Percentiles rank a stretch among this genome's conserved stretches.
phyloP scores from a whole-genome alignment of 23 red algal species.

The Agarophyton chilense region DNA sequence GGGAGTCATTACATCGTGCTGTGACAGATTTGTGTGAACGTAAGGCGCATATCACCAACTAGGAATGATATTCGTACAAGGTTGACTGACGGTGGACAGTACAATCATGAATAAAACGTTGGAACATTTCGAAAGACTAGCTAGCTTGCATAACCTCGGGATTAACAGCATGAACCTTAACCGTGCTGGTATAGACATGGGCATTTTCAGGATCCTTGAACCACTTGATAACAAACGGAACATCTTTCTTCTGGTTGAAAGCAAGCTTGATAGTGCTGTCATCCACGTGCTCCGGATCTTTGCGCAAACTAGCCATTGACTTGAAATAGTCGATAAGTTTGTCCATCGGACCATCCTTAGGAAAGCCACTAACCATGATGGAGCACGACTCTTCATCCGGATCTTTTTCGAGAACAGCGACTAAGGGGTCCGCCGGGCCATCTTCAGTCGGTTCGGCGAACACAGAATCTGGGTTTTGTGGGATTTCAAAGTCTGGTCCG shows the following conservation, averaged over 20 bases:
- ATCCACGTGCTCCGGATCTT: conserved; percentile 27
- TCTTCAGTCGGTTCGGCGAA: conserved; percentile 32
- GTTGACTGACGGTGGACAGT: not conserved
- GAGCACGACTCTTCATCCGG: conserved; percentile 57
- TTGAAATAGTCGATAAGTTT: conserved; percentile 53
- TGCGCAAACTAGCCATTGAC: conserved; percentile 46
- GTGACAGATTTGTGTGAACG: too few relatives aligned
- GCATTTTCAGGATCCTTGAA: conserved; percentile 59
- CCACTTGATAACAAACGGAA: conserved; percentile 51
- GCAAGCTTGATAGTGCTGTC: conserved; percentile 31
- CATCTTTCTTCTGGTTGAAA: conserved; percentile 56
- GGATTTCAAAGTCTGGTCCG: conserved; percentile 38
- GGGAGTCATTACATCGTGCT: too few relatives aligned
- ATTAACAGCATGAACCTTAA: conserved; percentile 13
- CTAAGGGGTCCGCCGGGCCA: not conserved
- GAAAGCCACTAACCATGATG: conserved; percentile 40
- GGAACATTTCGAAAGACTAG: not conserved
- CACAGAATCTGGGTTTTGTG: not conserved
- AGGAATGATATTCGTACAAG: not conserved
- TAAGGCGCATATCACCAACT: not conserved
- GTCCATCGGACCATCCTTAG: conserved; percentile 4
- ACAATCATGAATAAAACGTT: not conserved
- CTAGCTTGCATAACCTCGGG: conserved; percentile 35
- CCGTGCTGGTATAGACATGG: not conserved
- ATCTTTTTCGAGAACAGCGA: conserved; percentile 15